Evolutionary conservation across 768 basidiomycete species (phyloP), one percentile per base, ranked within the genome.

Genomic region (Xanthoconium stramineum): DNA sequence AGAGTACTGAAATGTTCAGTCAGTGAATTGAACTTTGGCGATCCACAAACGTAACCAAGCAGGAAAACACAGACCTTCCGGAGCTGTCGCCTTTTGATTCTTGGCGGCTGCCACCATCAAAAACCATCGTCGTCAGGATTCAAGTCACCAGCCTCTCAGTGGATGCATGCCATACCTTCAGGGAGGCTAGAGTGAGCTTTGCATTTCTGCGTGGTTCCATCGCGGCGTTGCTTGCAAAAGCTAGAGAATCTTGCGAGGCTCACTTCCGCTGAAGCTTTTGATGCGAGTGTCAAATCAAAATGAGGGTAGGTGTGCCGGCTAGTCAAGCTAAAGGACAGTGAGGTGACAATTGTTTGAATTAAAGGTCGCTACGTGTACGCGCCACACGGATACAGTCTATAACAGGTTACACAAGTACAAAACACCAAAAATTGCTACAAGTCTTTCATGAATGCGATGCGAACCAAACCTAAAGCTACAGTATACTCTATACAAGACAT

Each of bases 1-100:
- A 15, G 89, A 90, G 68, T 91, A 92, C 89, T 91, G 55, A 19
- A 50, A 52, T 50, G 45, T 38, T 55, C 20, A 46, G 47, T 45
- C 13, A 52, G 32, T 15, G n/a, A 8, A 51, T 49, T 43, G 29
- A 51, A 56, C 36, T 13, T 32, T 14, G 9, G 42, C n/a, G 24
- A 33, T n/a, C 33, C 43, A 36, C 19, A 37, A 38, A 56, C 37
- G 33, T 37, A 29, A 35, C 17, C 11, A 46, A 35, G 35, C 19
- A 44, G 35, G 10, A 32, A 40, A 55, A 40, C 8, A 37, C 52
- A 45, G 39, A 80, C 83, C 70, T 81, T 83, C 69, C 83, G 78
- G 53, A 85, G 56, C 58, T 81, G 64, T 59, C 75, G 77, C 57
- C 83, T 77, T 63, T 76, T 80, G 47, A 84, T 76, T 61, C 66